Percentiles rank a stretch among this genome's conserved stretches.
Conservation (phyloP, 305 asterid genomes). For the Fraxinus dipetala region DNA sequence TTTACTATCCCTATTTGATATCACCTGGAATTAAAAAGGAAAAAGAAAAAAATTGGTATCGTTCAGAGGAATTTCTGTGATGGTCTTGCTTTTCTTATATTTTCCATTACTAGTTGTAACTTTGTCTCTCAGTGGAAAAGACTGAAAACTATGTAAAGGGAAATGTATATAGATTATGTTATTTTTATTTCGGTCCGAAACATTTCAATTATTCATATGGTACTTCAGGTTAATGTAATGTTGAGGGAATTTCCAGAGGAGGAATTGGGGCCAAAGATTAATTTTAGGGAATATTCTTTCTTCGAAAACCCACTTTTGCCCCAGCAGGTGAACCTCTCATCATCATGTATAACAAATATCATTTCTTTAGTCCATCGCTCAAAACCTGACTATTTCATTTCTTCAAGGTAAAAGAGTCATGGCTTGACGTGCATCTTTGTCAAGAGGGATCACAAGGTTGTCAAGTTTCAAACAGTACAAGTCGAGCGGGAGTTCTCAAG, state of each 20-base stretch:
- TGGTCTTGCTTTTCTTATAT: background rate
- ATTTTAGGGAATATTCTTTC: conserved; percentile 78
- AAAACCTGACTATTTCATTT: background rate
- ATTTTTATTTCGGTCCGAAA: background rate
- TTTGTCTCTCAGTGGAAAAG: background rate
- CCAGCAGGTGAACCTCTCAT: conserved; percentile 47
- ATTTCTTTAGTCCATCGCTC: background rate
- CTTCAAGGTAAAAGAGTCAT: conserved; percentile 78
- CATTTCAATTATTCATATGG: background rate
- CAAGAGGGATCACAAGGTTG: conserved; percentile 78
- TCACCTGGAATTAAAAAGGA: background rate
- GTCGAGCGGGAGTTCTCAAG: conserved; percentile 51
- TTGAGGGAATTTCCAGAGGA: conserved; percentile 63
- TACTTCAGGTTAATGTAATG: conserved; percentile 73
- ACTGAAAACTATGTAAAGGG: background rate
- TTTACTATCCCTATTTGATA: background rate
- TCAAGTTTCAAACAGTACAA: conserved; percentile 62
- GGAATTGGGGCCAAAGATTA: conserved; percentile 77
- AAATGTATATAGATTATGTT: background rate
- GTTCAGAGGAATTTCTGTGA: background rate
- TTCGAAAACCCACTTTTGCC: conserved; percentile 76
- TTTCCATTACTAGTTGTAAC: background rate
- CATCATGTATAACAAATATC: background rate
- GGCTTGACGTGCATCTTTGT: conserved; percentile 91
- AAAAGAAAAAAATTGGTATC: background rate